Conservation (phyloP, 2,329 filamentous ascomycete genomes). For the Stachybotrys echinatus region DNA sequence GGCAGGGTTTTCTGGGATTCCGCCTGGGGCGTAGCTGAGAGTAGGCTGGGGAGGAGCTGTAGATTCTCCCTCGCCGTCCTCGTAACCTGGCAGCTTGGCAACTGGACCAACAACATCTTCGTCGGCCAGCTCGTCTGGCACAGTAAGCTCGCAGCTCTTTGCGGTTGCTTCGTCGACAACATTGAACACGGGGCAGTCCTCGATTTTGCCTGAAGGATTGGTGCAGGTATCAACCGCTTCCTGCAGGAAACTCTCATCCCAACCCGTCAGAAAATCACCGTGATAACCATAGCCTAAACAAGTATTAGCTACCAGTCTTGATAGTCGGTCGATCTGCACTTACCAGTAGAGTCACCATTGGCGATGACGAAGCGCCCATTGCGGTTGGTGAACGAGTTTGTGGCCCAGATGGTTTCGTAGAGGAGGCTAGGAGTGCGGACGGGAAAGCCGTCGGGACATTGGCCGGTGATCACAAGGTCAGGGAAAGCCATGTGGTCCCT, state of each 20-base stretch:
- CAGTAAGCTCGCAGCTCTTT: slow-evolving; percentile 56
- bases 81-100: slow-evolving; percentile 57
- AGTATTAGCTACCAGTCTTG: neutral
- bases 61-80: slow-evolving; percentile 12
- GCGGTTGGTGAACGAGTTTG: slow-evolving; percentile 55
- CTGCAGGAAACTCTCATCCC: slow-evolving; percentile 66
- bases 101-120: slow-evolving; percentile 58
- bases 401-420: slow-evolving; percentile 83
- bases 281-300: slow-evolving; percentile 65
- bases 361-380: slow-evolving; percentile 69
- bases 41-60: slow-evolving; percentile 11
- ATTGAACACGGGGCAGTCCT: slow-evolving; percentile 71
- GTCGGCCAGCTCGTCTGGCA: slow-evolving; percentile 46
- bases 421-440: slow-evolving; percentile 69
- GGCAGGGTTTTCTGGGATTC: slow-evolving; percentile 22
- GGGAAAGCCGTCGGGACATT: slow-evolving; percentile 65
- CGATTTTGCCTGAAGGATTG: slow-evolving; percentile 59
- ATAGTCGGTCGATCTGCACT: slow-evolving; percentile 10
- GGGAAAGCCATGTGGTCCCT: slow-evolving; percentile 73
- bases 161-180: slow-evolving; percentile 57
- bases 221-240: slow-evolving; percentile 71
- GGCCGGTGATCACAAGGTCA: slow-evolving; percentile 67
- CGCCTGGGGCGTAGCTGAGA: slow-evolving; percentile 31
- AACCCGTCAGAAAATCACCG: slow-evolving; percentile 76
- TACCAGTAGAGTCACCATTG: slow-evolving; percentile 72